A percentile compares a stretch with the other conserved stretches of the same genome.
Conservation (phyloP, 257 asterid genomes). For the Solanum ossicruentum region DNA sequence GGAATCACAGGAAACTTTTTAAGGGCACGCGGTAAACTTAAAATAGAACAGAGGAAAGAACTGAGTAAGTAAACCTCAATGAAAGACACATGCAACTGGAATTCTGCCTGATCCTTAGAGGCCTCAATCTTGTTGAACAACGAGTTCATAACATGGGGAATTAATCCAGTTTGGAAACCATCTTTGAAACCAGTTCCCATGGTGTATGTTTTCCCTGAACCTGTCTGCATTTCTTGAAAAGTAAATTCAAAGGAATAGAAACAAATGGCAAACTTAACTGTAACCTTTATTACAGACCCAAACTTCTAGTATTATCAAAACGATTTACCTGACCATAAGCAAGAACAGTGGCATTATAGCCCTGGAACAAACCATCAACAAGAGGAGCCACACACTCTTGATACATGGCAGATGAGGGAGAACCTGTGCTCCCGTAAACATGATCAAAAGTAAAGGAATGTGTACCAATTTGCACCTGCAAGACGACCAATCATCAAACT, state of each 20-base stretch:
- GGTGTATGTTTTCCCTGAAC: conserved; percentile 94
- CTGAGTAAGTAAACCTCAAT: conserved; percentile 54
- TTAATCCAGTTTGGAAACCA: conserved; percentile 68
- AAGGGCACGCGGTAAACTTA: not conserved
- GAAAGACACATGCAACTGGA: conserved; percentile 87
- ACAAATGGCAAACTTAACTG: not conserved
- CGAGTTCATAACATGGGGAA: conserved; percentile 82
- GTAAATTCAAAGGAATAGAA: not conserved
- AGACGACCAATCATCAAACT: not conserved
- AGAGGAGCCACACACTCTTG: conserved; percentile 93
- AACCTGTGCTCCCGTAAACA: conserved; percentile 78
- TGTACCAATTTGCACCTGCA: conserved; percentile 82
- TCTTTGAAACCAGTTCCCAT: conserved; percentile 94
- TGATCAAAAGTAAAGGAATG: conserved; percentile 97
- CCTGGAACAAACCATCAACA: conserved; percentile 96
- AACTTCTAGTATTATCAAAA: not conserved
- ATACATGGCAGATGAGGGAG: conserved; percentile 77
- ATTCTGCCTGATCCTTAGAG: conserved; percentile 73
- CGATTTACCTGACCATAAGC: conserved; percentile 91
- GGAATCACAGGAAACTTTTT: not conserved
- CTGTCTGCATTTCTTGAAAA: conserved; percentile 58
- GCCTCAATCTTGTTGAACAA: conserved; percentile 79
- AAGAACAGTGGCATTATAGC: conserved; percentile 96
- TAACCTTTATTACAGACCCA: not conserved
- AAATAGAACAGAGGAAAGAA: not conserved